These are phyloP conservation scores for Azolla pinnata DNA, from an alignment of 75 land plant genomes.

Conservation along the genomic window DNA sequence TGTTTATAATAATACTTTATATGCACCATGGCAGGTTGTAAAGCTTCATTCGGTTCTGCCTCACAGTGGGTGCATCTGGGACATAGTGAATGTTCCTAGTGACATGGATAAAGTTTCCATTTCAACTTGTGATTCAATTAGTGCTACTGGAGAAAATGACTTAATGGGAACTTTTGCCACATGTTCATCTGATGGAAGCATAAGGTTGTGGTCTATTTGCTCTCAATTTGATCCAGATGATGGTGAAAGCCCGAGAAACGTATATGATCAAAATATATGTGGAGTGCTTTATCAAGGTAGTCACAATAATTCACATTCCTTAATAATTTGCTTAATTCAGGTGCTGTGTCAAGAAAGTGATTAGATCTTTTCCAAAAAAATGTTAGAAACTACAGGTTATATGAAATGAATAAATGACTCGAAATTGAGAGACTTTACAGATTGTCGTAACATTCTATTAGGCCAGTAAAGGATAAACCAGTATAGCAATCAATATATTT, in stretches of 20 bases:
- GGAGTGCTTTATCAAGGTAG: constrained; percentile 39
- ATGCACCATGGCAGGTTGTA: constrained; percentile 28
- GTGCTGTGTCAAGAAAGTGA: too few relatives aligned
- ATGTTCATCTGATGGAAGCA: constrained; percentile 68
- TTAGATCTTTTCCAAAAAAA: too few relatives aligned
- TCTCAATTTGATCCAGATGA: constrained; percentile 11
- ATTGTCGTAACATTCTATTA: too few relatives aligned
- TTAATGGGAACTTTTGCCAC: constrained; percentile 41
- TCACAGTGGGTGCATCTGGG: constrained; percentile 68
- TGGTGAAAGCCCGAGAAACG: constrained; percentile 6
- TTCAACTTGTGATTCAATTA: constrained; percentile 27
- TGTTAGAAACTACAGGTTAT: too few relatives aligned
- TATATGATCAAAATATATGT: constrained; percentile 31
- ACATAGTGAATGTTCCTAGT: constrained; percentile 43
- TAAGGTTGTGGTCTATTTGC: constrained; percentile 55
- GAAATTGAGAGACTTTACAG: too few relatives aligned
- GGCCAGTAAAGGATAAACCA: too few relatives aligned
- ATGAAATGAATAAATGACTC: too few relatives aligned
- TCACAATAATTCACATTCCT: neutral
- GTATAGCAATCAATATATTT: too few relatives aligned
- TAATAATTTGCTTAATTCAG: neutral
- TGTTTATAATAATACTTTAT: neutral
- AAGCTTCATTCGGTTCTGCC: constrained; percentile 38
- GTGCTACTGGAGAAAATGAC: constrained; percentile 11
- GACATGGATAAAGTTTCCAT: constrained; percentile 16